Conservation (phyloP, 78 protist genomes). For the Chrysochromulina parva region DNA sequence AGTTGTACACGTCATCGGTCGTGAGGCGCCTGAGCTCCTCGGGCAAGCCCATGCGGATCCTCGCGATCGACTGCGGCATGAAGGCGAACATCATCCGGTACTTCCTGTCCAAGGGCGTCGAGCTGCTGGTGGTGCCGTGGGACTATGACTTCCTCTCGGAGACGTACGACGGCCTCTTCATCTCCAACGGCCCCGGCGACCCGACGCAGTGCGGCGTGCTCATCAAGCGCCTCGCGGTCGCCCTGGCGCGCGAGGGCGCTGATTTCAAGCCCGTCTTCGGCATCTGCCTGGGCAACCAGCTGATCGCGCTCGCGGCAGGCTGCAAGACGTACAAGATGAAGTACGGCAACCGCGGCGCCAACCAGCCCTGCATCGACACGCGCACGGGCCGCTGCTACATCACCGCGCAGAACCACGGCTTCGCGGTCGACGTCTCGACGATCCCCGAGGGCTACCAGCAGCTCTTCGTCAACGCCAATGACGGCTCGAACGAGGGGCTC, state of each 20-base stretch:
- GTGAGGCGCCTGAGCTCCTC: too few species aligned
- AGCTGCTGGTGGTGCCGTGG: conserved; percentile 93
- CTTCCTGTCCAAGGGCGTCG: conserved; percentile 73
- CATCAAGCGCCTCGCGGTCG: conserved; percentile 69
- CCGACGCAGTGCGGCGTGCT: conserved; percentile 39
- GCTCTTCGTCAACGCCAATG: conserved; percentile 94
- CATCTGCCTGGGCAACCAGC: conserved; percentile 95
- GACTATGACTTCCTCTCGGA: conserved; percentile 77
- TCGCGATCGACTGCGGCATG: conserved; percentile 94
- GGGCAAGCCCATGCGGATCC: conserved; percentile 42
- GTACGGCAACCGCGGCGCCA: conserved; percentile 95
- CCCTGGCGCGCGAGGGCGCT: conserved; percentile 35
- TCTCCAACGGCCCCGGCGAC: conserved; percentile 56
- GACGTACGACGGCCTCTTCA: conserved; percentile 87
- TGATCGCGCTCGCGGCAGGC: conserved; percentile 86
- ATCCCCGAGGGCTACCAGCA: conserved; percentile 89
- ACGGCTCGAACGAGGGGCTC: conserved; percentile 93
- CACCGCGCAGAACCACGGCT: conserved; percentile 91
- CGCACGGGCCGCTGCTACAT: conserved; percentile 79
- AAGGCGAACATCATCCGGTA: conserved; percentile 86
- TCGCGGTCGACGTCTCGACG: conserved; percentile 81
- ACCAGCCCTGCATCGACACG: conserved; percentile 85
- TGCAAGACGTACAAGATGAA: conserved; percentile 82
- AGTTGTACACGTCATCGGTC: neutral
- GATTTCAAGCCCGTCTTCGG: conserved; percentile 74